A percentile compares a stretch with the other conserved stretches of the same genome.
Conservation (phyloP, 495 filamentous ascomycete species). For the Penicillium steckii region DNA sequence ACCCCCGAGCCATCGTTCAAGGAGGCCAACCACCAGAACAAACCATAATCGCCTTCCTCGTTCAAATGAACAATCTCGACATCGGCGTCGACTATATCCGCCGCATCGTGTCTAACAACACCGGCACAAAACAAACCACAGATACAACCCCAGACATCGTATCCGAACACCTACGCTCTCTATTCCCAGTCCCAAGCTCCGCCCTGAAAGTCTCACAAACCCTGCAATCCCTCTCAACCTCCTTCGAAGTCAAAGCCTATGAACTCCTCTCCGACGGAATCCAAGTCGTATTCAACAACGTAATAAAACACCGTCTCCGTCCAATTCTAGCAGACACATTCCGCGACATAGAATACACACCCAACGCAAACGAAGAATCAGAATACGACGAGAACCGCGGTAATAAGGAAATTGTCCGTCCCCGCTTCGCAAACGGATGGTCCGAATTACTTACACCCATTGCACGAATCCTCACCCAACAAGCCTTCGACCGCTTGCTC, state of each 20-base stretch:
- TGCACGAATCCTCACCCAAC: conserved; percentile 75
- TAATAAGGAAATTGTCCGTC: conserved; percentile 56
- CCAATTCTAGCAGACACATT: conserved; percentile 86
- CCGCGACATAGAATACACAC: conserved; percentile 83
- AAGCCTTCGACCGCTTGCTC: conserved; percentile 68
- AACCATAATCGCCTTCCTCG: conserved; percentile 78
- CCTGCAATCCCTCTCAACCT: conserved; percentile 64
- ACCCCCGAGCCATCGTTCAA: conserved; percentile 72
- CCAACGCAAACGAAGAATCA: conserved; percentile 22
- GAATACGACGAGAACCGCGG: conserved; percentile 43
- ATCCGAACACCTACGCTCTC: conserved; percentile 48
- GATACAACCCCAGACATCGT: conserved; percentile 5
- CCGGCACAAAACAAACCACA: conserved; percentile 41
- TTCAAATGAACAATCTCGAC: conserved; percentile 94
- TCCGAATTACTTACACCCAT: conserved; percentile 79
- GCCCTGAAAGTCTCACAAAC: conserved; percentile 62
- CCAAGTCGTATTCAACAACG: conserved; percentile 80
- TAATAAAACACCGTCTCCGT: conserved; percentile 81
- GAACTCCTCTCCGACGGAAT: conserved; percentile 84
- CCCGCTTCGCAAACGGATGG: conserved; percentile 79
- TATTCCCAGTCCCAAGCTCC: conserved; percentile 79
- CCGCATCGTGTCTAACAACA: conserved; percentile 73
- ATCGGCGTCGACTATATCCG: conserved; percentile 83
- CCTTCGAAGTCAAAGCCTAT: conserved; percentile 70
- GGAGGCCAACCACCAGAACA: conserved; percentile 81